These are phyloP conservation scores for Cydonia oblonga DNA, from an alignment of 331 rosid genomes.

Conservation along the genomic window DNA sequence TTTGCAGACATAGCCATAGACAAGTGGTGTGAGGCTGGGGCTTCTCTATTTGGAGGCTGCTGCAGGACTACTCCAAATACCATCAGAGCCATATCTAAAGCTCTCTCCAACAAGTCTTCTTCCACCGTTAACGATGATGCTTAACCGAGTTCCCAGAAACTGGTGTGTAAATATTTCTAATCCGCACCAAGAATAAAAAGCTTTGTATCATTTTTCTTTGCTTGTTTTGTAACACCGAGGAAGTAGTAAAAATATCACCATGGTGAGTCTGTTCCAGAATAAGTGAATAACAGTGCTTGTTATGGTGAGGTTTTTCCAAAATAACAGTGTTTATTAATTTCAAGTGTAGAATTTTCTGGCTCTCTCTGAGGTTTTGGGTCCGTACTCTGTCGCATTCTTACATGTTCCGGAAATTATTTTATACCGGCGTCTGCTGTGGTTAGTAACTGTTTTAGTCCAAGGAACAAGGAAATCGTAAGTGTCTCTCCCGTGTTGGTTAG, in stretches of 20 bases:
- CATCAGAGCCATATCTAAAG: conserved; percentile 52
- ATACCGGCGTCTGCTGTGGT: too few relatives aligned
- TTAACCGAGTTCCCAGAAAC: background rate
- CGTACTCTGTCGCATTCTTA: background rate
- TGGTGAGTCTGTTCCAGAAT: background rate
- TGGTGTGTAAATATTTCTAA: background rate
- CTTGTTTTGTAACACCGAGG: background rate
- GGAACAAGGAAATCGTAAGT: too few relatives aligned
- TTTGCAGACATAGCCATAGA: conserved; percentile 46
- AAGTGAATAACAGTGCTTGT: background rate
- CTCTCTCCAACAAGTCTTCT: conserved; percentile 18
- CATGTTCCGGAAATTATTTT: too few relatives aligned
- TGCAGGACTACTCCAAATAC: conserved; percentile 87
- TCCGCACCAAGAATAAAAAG: background rate
- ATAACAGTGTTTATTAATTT: background rate
- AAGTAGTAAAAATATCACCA: background rate
- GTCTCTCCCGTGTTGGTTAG: too few relatives aligned
- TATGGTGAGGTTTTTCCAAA: background rate
- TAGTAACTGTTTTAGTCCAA: too few relatives aligned
- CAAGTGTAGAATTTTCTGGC: background rate
- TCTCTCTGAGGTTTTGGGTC: background rate
- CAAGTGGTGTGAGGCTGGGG: conserved; percentile 81
- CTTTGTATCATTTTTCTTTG: background rate
- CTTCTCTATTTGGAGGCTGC: conserved; percentile 87
- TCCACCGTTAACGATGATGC: background rate